Conservation (phyloP, 2,329 filamentous ascomycete genomes). For the Colletotrichum agaves region DNA sequence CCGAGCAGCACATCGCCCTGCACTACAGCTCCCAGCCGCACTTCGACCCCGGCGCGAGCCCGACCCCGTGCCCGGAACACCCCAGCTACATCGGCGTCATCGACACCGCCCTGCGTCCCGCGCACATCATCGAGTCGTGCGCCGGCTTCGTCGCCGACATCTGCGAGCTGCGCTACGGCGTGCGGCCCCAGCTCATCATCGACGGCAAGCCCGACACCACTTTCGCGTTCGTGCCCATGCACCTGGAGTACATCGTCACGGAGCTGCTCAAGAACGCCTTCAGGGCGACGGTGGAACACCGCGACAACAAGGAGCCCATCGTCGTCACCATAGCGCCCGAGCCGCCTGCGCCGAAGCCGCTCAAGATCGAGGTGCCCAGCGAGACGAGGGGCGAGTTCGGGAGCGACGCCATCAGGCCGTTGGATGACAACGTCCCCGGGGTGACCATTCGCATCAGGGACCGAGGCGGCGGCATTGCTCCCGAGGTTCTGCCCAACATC, state of each 20-base stretch:
- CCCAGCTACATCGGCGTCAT: conserved; percentile 92
- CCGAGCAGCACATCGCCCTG: conserved; percentile 95
- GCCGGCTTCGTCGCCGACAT: conserved; percentile 94
- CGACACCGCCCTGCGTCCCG: conserved; percentile 87
- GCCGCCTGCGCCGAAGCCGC: conserved; percentile 52
- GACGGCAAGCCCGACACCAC: conserved; percentile 88
- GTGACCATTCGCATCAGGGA: conserved; percentile 97
- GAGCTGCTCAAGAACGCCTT: conserved; percentile 98
- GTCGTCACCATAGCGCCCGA: conserved; percentile 91
- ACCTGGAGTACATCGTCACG: conserved; percentile 96
- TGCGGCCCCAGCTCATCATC: conserved; percentile 82
- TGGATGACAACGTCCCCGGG: conserved; percentile 77
- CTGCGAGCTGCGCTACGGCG: conserved; percentile 94
- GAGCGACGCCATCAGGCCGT: conserved; percentile 62
- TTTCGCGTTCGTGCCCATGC: conserved; percentile 94
- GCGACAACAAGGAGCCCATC: conserved; percentile 82
- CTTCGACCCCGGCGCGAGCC: conserved; percentile 63
- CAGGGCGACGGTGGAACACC: conserved; percentile 87
- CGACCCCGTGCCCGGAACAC: conserved; percentile 61
- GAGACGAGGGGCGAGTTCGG: conserved; percentile 54
- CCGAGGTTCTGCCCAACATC: conserved; percentile 84
- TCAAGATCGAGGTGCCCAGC: conserved; percentile 50
- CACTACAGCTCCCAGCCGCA: conserved; percentile 80
- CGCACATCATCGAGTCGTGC: conserved; percentile 83
- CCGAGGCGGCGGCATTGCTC: conserved; percentile 90